Base-by-base conservation (phyloP, 768 basidiomycete genomes). In the Suillus brevipes region DNA sequence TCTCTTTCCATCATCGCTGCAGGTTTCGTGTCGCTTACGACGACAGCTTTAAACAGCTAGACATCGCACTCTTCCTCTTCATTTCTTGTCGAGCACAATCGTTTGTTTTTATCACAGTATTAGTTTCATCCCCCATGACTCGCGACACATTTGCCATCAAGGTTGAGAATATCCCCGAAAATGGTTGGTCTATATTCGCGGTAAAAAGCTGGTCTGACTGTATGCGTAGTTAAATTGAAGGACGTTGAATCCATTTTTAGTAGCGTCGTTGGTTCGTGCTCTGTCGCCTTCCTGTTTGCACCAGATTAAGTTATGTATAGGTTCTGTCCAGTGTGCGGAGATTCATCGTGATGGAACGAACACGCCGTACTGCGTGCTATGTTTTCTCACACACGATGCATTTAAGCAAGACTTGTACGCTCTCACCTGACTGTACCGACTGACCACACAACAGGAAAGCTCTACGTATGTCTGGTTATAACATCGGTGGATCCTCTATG, bases 391-490 rank as follows among this genome's bases (percentile, higher is more conserved):
- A 58, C 80, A 77, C 6, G 87, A 88, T 67, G 78, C 82, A 16
- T 84, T 84, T 60, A 79, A 79, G 89, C 89, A 65, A 64, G 84
- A 75, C 23, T 37, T 6, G 37, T 59, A 42, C 56, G 53, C 31
- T 42, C 60, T 60, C 50, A 47, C 65, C 62, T 23, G 53, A 38
- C 47, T 67, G 55, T 65, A 57, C 47, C 60, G 6, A 23, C 37
- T 64, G 63, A 42, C 60, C 25, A 13, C 28, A 25, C 49, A n/a
- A 25, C 58, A 91, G 89, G 64, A 89, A 89, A 75, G 86, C 89
- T 1, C 69, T 90, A 60, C 85, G 85, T 68, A 86, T 90, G 87
- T 83, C 85, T 34, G 86, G 87, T 52, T 88, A 87, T 71, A 83
- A 78, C 25, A 74, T 89, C 23, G 80, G 81, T 31, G 87, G 87